Evolutionary conservation across 352 stramenopile species (phyloP), one percentile per base, ranked within the genome.

Genomic region (Globisporangium cylindrosporum): DNA sequence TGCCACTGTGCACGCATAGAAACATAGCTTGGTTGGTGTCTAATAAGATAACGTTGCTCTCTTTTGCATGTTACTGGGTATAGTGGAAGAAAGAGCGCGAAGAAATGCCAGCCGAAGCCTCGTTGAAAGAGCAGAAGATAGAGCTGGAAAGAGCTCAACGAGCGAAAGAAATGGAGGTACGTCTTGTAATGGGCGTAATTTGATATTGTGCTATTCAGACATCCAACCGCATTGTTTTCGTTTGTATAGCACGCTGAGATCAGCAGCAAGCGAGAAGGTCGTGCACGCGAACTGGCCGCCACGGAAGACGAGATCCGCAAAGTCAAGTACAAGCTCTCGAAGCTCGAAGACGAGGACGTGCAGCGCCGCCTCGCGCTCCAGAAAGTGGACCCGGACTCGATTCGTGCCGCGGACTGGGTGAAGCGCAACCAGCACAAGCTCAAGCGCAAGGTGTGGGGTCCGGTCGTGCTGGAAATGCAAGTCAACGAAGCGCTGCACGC

Each of bases 381-480:
- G 34, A 76, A 72, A 57, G 75, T 66, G 43, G 89, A 96, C 64
- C 72, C 78, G 14, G 86, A 95, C 65, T 88, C 80, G 20, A 88
- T 95, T 38, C 82, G 77, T 25, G 89, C 86, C 20, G 80, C 82
- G 0, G 84, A 95, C 4, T 96, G 89, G 89, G 77, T 93, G 36
- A 79, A 89, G 61, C 73, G 80, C 10, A 94, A 96, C 53, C 75
- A 81, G 25, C 63, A 86, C 64, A 78, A 79, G 25, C 71, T 96
- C 3, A 80, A 88, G 60, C 78, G 85, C 22, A 92, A 90, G 64
- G 89, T 95, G 0, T 96, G 88, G 87, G 89, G 89, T 0, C 89
- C 89, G 0, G 74, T 96, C 38, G 88, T 86, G 24, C 75, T 95
- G 3, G 86, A 96, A 76, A 90, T 96, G 74, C 86, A 93, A 68